Conservation (phyloP, 2,329 filamentous ascomycete species). For the Penicillium sp. region DNA sequence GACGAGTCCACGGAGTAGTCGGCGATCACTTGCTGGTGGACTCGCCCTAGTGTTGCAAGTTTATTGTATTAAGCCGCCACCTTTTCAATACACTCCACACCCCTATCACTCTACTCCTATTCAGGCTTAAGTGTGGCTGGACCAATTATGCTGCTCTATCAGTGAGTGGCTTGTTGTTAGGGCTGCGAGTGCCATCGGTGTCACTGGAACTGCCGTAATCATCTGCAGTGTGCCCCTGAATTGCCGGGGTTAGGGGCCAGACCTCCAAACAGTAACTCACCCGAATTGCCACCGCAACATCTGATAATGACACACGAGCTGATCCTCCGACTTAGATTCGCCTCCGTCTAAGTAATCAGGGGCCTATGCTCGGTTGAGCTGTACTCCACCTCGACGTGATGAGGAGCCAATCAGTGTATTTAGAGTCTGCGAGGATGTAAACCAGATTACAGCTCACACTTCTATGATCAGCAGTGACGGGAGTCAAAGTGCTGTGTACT, state of each 20-base stretch:
- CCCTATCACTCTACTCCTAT: constrained; percentile 6
- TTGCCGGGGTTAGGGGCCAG: background rate
- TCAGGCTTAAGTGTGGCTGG: constrained; percentile 19
- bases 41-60: constrained; percentile 22
- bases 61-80: constrained; percentile 14
- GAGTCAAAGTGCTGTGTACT: too few relatives aligned
- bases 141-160: background rate
- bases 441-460: background rate
- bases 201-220: constrained; percentile 1
- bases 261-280: background rate
- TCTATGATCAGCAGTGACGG: background rate
- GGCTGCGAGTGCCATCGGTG: background rate
- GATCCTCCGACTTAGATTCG: background rate
- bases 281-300: constrained; percentile 8
- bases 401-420: constrained; percentile 1
- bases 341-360: background rate
- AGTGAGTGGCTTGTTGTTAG: background rate
- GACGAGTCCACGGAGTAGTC: constrained; percentile 11
- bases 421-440: background rate
- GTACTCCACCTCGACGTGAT: background rate
- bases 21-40: constrained; percentile 16
- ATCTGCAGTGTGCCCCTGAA: background rate
- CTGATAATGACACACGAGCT: constrained; percentile 4
- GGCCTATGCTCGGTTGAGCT: constrained; percentile 5
- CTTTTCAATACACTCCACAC: constrained; percentile 1